Conservation (phyloP, 331 rosid species). For the Saraca asoca region DNA sequence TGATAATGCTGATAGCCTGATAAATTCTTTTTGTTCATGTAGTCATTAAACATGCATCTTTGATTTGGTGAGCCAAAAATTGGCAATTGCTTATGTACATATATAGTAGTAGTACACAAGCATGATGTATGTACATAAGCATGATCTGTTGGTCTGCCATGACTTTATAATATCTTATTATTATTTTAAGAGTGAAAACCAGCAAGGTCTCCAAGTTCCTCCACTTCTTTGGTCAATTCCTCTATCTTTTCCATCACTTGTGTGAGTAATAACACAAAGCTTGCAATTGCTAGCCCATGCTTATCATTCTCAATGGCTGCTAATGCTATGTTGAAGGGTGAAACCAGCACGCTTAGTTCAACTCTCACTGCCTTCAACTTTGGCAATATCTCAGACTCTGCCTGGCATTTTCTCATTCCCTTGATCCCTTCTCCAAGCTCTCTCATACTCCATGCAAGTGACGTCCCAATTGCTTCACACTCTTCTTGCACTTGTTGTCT, state of each 20-base stretch:
- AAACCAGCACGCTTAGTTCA: conserved; percentile 45
- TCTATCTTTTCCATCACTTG: conserved; percentile 65
- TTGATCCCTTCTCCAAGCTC: conserved; percentile 71
- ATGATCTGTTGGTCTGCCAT: no score
- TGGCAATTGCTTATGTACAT: no score
- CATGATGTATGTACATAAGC: no score
- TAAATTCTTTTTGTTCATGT: no score
- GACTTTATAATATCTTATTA: no score
- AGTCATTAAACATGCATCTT: no score
- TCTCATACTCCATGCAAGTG: conserved; percentile 44
- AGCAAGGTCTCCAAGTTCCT: conserved; percentile 62
- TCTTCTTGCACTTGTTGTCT: conserved; percentile 43
- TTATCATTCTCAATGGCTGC: conserved; percentile 42
- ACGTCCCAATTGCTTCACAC: conserved; percentile 54
- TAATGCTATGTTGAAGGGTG: conserved; percentile 27
- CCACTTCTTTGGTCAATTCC: conserved; percentile 57
- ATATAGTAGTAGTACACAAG: no score
- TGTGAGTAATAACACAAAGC: conserved; percentile 51
- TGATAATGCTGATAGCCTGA: no score
- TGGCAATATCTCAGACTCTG: conserved; percentile 32
- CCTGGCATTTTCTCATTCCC: conserved; percentile 56
- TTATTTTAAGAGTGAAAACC: conserved; percentile 37
- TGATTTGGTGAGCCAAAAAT: no score
- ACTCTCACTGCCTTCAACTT: conserved; percentile 53
- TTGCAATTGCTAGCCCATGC: conserved; percentile 54